Conservation (phyloP, 257 asterid species). For the Solanum paucissectum region DNA sequence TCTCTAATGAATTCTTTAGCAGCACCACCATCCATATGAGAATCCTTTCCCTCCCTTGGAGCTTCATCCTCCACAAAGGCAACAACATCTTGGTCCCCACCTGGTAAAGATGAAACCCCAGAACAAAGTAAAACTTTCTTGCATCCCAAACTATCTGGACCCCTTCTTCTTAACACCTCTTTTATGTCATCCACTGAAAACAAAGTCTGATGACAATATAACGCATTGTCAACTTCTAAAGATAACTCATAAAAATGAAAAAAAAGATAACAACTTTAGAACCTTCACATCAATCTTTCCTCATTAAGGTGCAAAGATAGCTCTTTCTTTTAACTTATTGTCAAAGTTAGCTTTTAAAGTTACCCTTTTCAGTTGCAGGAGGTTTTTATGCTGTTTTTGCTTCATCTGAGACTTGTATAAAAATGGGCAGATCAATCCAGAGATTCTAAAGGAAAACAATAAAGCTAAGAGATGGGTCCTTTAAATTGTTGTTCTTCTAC, state of each 20-base stretch:
- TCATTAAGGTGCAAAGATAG: not conserved
- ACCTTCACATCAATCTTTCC: not conserved
- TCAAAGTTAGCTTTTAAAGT: not conserved
- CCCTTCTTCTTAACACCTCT: conserved; percentile 59
- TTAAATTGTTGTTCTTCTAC: not conserved
- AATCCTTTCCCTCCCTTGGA: not conserved
- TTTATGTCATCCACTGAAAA: conserved; percentile 51
- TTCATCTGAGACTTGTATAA: not conserved
- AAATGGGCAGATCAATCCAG: not conserved
- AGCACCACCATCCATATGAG: not conserved
- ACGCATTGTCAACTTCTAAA: not conserved
- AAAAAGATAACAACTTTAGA: not conserved
- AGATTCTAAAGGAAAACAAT: not conserved
- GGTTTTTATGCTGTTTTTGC: not conserved
- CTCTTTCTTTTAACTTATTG: not conserved
- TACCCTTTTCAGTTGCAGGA: not conserved
- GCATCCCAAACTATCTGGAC: conserved; percentile 81
- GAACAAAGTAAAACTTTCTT: conserved; percentile 28
- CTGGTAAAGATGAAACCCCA: conserved; percentile 1
- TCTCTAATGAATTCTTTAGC: conserved; percentile 20
- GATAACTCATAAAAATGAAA: not conserved
- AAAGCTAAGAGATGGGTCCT: not conserved
- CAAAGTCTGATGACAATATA: conserved; percentile 13
- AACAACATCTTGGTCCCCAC: conserved; percentile 6
- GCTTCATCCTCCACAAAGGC: conserved; percentile 19